A percentile compares a stretch with the other conserved stretches of the same genome.
These are phyloP conservation scores for Phylloporus arenicola DNA, from an alignment of 768 basidiomycete species.

Conservation along the genomic window DNA sequence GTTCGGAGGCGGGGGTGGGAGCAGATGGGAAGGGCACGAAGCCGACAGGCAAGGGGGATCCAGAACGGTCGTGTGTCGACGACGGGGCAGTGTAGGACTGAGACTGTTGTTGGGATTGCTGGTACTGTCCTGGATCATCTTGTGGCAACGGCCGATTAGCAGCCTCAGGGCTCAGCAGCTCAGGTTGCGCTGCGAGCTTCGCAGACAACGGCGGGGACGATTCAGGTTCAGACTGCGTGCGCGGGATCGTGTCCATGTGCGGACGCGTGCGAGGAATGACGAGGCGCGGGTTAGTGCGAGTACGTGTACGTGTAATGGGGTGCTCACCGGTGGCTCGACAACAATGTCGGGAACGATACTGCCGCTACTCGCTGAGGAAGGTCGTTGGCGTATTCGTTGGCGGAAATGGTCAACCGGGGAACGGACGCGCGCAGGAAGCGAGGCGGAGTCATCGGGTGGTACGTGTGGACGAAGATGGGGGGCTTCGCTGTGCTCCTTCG, in stretches of 20 bases:
- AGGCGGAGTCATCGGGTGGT: conserved; percentile 1
- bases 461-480: not conserved
- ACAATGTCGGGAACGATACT: conserved; percentile 36
- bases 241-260: not conserved
- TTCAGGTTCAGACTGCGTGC: conserved; percentile 36
- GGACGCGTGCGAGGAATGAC: not conserved
- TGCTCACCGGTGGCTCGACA: conserved; percentile 44
- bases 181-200: conserved; percentile 31
- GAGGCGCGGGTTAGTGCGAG: not conserved
- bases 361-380: conserved; percentile 27
- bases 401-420: conserved; percentile 22
- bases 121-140: conserved; percentile 9
- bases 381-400: conserved; percentile 27
- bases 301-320: not conserved
- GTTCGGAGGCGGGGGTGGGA: not conserved
- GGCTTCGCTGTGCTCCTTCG: conserved; percentile 5
- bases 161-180: conserved; percentile 42
- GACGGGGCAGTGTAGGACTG: not conserved
- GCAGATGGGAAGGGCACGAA: conserved; percentile 11
- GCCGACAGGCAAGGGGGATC: conserved; percentile 17
- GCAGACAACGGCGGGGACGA: conserved; percentile 30
- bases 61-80: conserved; percentile 9
- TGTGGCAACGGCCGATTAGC: conserved; percentile 27
- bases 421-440: conserved; percentile 12
- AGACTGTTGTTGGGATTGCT: not conserved